Evolutionary conservation across 768 basidiomycete species (phyloP).

Genomic region (Erythrobasidium yunnanense): DNA sequence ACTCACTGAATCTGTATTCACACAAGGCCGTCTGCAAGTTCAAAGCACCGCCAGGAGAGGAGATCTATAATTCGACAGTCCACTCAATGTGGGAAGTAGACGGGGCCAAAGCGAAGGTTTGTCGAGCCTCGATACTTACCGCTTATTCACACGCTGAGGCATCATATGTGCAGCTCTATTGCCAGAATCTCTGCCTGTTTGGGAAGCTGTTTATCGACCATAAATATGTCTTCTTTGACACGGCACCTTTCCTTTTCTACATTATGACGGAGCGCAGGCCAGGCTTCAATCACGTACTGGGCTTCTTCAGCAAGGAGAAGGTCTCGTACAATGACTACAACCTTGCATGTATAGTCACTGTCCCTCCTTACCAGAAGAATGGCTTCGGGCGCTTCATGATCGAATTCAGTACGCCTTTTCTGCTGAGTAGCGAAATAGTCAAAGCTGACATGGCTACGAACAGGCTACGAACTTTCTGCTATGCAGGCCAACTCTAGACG

Average conservation of each 20-base stretch:
- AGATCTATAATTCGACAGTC: constrained; percentile 80
- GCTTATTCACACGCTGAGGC: not conserved
- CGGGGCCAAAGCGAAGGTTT: constrained; percentile 69
- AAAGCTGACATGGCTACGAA: not conserved
- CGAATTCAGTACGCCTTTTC: constrained; percentile 73
- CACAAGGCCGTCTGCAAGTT: too few species aligned
- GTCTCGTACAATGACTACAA: constrained; percentile 94
- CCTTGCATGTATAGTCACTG: constrained; percentile 85
- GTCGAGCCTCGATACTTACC: constrained; percentile 27
- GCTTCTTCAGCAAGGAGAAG: constrained; percentile 83
- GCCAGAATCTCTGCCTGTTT: constrained; percentile 88
- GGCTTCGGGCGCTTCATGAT: constrained; percentile 93
- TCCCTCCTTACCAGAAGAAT: constrained; percentile 81
- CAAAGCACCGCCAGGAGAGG: constrained; percentile 69
- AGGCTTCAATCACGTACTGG: constrained; percentile 66
- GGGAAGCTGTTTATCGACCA: constrained; percentile 98
- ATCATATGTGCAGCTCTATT: constrained; percentile 61
- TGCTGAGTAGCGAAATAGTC: not conserved
- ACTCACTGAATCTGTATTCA: too few species aligned
- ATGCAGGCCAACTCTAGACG: constrained; percentile 46
- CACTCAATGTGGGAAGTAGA: constrained; percentile 94
- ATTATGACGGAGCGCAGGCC: constrained; percentile 75
- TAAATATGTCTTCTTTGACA: constrained; percentile 84
- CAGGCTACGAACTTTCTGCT: constrained; percentile 80
- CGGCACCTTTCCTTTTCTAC: constrained; percentile 65